These are phyloP conservation scores for Tetrapyrgos nigripes DNA, from an alignment of 1,284 basidiomycete species.

Conservation along the genomic window DNA sequence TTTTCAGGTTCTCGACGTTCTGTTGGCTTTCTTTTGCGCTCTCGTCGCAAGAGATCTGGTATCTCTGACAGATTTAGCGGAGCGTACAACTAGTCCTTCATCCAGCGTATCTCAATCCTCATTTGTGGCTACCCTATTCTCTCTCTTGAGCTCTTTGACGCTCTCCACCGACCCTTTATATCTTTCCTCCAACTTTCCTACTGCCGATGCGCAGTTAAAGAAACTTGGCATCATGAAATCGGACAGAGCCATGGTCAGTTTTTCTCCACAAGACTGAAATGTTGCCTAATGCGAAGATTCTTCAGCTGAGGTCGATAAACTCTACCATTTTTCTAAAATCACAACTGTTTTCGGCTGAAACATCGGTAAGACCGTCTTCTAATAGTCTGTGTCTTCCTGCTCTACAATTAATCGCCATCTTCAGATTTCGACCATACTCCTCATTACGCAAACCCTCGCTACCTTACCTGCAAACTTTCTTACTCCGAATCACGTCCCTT, in stretches of 20 bases:
- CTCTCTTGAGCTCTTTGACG: slow-evolving; percentile 45
- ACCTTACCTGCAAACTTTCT: slow-evolving; percentile 42
- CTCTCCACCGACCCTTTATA: slow-evolving; percentile 28
- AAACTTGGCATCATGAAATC: slow-evolving; percentile 51
- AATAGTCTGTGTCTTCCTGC: slow-evolving; percentile 17
- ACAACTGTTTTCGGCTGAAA: slow-evolving; percentile 43
- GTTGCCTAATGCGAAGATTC: neutral
- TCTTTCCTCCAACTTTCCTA: slow-evolving; percentile 18
- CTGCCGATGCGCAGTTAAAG: slow-evolving; percentile 45
- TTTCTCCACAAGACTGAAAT: neutral
- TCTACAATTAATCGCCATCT: slow-evolving; percentile 16
- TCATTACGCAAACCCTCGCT: slow-evolving; percentile 53
- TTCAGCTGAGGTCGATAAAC: slow-evolving; percentile 52
- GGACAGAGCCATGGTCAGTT: slow-evolving; percentile 53
- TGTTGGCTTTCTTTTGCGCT: slow-evolving; percentile 61
- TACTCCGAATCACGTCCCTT: slow-evolving; percentile 15
- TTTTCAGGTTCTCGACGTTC: slow-evolving; percentile 63
- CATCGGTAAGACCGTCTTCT: slow-evolving; percentile 39
- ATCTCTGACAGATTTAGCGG: slow-evolving; percentile 59
- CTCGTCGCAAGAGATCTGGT: slow-evolving; percentile 62
- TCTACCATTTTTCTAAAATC: slow-evolving; percentile 55
- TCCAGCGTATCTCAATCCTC: slow-evolving; percentile 5
- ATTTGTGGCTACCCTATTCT: slow-evolving; percentile 49
- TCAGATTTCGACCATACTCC: slow-evolving; percentile 62
- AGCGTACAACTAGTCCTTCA: slow-evolving; percentile 29